Evolutionary conservation across 2,329 filamentous ascomycete species (phyloP).

Genomic region (Fusarium musae): DNA sequence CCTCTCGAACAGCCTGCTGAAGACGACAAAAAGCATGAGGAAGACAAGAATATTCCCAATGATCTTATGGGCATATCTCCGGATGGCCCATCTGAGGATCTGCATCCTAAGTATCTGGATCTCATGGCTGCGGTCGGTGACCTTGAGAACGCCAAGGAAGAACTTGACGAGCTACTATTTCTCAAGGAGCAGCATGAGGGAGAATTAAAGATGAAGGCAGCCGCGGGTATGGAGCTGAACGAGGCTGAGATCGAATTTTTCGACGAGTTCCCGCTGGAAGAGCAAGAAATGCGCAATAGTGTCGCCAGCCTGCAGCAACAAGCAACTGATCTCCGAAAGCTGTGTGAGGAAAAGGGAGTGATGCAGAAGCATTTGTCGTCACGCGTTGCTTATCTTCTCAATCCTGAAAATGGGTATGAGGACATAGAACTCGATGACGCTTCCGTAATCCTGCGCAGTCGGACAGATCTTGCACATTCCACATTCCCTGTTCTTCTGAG

Average conservation of each 20-base stretch:
- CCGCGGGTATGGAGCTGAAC: constrained; percentile 44
- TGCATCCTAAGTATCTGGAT: constrained; percentile 60
- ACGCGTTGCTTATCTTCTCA: constrained; percentile 54
- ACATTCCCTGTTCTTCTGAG: constrained; percentile 60
- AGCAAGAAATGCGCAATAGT: constrained; percentile 47
- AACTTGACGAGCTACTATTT: constrained; percentile 56
- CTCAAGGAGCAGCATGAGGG: constrained; percentile 53
- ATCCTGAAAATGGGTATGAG: constrained; percentile 51
- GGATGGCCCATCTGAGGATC: constrained; percentile 51
- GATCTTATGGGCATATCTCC: constrained; percentile 51
- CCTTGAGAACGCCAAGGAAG: constrained; percentile 59
- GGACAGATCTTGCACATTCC: constrained; percentile 51
- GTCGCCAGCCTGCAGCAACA: constrained; percentile 50
- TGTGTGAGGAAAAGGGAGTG: constrained; percentile 55
- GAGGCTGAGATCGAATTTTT: constrained; percentile 58
- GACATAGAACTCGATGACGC: constrained; percentile 55
- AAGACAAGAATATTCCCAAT: constrained; percentile 43
- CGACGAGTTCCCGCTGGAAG: constrained; percentile 53
- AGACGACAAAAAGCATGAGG: constrained; percentile 11
- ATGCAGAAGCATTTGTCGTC: constrained; percentile 57
- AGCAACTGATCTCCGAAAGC: constrained; percentile 49
- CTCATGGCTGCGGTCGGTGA: constrained; percentile 58
- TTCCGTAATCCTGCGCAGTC: constrained; percentile 35
- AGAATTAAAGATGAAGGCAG: constrained; percentile 49
- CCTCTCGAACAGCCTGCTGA: constrained; percentile 11